A percentile compares a stretch with the other conserved stretches of the same genome.
These are phyloP conservation scores for Colletotrichum chrysophilum DNA, from an alignment of 2,329 filamentous ascomycete species.

Conservation along the genomic window DNA sequence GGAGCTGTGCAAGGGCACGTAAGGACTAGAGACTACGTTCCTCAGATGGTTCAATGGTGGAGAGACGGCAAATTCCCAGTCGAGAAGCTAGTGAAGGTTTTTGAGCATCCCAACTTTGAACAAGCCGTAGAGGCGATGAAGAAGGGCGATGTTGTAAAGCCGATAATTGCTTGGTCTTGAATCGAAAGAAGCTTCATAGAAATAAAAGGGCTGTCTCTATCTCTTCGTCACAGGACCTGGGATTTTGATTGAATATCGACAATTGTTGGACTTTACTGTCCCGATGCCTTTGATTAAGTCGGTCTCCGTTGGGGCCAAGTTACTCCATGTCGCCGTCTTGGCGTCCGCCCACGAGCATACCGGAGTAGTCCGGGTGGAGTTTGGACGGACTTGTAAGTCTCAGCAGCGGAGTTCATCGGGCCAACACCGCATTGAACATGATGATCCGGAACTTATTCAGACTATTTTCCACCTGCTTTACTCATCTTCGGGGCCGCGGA, in stretches of 20 bases:
- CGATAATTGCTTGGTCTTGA: slow-evolving; percentile 19
- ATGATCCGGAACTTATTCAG: no score
- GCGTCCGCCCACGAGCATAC: neutral
- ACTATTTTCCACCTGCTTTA: neutral
- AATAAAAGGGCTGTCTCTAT: neutral
- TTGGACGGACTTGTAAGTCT: neutral
- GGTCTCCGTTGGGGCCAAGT: neutral
- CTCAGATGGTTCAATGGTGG: slow-evolving; percentile 36
- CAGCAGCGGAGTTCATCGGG: neutral
- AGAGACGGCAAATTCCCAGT: slow-evolving; percentile 36
- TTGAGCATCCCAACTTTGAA: slow-evolving; percentile 33
- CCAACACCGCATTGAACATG: fast-evolving
- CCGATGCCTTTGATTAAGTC: neutral
- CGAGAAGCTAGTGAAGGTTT: slow-evolving; percentile 35
- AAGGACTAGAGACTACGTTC: slow-evolving; percentile 45
- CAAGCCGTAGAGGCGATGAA: slow-evolving; percentile 36
- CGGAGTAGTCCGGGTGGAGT: neutral
- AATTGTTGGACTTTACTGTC: fast-evolving
- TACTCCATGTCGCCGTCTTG: neutral
- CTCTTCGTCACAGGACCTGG: neutral
- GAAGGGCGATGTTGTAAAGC: slow-evolving; percentile 14
- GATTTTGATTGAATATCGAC: neutral
- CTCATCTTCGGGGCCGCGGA: neutral
- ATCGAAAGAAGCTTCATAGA: neutral
- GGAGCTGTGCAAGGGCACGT: slow-evolving; percentile 36